Conservation (phyloP, 164 flowering plant genomes). For the Hamamelis virginiana region DNA sequence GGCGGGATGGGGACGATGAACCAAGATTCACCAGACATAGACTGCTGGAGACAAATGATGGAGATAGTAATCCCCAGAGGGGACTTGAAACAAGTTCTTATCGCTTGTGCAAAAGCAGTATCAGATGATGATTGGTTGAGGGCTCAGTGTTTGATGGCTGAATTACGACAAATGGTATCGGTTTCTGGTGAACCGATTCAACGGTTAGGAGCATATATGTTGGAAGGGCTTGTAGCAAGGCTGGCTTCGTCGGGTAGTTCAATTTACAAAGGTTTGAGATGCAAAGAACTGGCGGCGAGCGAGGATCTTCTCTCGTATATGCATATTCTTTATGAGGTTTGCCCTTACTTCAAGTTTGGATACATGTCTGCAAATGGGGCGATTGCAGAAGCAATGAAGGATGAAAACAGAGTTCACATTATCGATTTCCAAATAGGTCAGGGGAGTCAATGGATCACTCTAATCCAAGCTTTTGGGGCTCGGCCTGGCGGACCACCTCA, state of each 20-base stretch:
- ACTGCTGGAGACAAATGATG: constrained; percentile 32
- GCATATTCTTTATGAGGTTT: constrained; percentile 53
- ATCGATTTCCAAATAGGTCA: constrained; percentile 55
- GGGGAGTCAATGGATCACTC: constrained; percentile 52
- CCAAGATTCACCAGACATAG: constrained; percentile 26
- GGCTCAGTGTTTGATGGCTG: constrained; percentile 41
- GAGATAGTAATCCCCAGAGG: constrained; percentile 27
- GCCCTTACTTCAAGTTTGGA: constrained; percentile 63
- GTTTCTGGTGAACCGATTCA: constrained; percentile 60
- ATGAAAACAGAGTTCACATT: constrained; percentile 49
- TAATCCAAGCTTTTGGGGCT: constrained; percentile 54
- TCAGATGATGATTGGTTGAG: constrained; percentile 36
- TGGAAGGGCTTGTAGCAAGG: constrained; percentile 57
- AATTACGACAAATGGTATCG: constrained; percentile 48
- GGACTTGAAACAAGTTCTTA: constrained; percentile 39
- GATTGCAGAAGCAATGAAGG: constrained; percentile 67
- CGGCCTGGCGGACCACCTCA: constrained; percentile 63
- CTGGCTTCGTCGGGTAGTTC: constrained; percentile 39
- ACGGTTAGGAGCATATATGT: constrained; percentile 53
- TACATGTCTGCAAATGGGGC: constrained; percentile 67
- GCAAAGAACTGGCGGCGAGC: constrained; percentile 47
- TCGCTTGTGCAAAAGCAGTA: constrained; percentile 44
- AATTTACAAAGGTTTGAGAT: constrained; percentile 39
- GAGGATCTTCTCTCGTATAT: constrained; percentile 43
- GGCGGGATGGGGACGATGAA: constrained; percentile 11